phyloP scores from a whole-genome alignment of 768 basidiomycete species.

The Sporobolomyces roseus region DNA sequence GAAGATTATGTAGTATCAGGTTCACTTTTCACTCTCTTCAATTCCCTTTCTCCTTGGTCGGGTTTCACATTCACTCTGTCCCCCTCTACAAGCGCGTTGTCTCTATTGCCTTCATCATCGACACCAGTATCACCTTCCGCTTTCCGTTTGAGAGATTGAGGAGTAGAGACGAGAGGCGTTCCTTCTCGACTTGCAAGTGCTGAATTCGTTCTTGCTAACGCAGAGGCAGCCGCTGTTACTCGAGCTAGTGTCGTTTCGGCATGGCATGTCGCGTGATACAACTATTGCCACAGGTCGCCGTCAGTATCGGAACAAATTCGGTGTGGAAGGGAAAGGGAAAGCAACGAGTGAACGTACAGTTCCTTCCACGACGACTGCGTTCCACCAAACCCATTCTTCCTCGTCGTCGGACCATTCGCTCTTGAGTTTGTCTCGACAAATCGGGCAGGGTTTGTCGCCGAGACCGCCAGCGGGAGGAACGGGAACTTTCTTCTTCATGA shows the following conservation, averaged over 20 bases:
- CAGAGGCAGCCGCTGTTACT: neutral
- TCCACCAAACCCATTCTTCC: slow-evolving; percentile 97
- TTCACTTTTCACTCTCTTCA: slow-evolving; percentile 24
- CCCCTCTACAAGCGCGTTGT: no score
- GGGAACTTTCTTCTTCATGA: slow-evolving; percentile 59
- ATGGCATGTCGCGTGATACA: slow-evolving; percentile 42
- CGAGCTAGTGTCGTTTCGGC: slow-evolving; percentile 26
- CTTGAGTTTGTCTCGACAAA: slow-evolving; percentile 91
- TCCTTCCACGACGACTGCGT: slow-evolving; percentile 78
- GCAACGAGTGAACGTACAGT: slow-evolving; percentile 16
- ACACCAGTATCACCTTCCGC: neutral
- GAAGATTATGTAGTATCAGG: neutral
- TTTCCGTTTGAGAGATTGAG: slow-evolving; percentile 5
- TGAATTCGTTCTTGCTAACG: slow-evolving; percentile 22
- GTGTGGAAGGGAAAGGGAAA: neutral
- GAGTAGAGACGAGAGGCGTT: neutral
- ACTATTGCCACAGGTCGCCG: slow-evolving; percentile 6
- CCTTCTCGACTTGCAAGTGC: slow-evolving; percentile 19
- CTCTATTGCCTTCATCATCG: neutral
- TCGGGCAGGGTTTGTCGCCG: slow-evolving; percentile 74
- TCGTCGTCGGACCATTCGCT: slow-evolving; percentile 90
- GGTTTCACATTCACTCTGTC: no score
- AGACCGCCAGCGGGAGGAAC: slow-evolving; percentile 68
- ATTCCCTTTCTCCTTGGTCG: neutral
- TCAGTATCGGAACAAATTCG: neutral